A percentile compares a stretch with the other conserved stretches of the same genome.
Conservation (phyloP, 2,329 filamentous ascomycete species). For the Talaromyces marneffei region DNA sequence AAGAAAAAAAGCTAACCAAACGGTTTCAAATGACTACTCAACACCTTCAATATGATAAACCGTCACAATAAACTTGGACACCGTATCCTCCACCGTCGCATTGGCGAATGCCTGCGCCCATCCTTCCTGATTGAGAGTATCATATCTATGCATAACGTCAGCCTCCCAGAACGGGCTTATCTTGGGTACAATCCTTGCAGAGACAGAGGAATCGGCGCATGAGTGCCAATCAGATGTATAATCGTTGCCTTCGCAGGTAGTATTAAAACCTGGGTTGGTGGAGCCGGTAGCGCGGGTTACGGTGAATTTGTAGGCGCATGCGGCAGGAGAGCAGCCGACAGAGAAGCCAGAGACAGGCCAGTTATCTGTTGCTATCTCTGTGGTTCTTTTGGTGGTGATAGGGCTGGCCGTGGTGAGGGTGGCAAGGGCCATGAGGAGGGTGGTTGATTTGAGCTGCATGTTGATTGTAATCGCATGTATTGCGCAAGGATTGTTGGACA, state of each 20-base stretch:
- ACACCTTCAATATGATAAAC: constrained; percentile 5
- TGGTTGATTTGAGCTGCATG: constrained; percentile 3
- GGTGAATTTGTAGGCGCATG: constrained; percentile 30
- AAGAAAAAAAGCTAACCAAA: neutral
- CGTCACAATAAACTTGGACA: constrained; percentile 10
- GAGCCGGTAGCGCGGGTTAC: constrained; percentile 22
- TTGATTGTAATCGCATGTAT: neutral
- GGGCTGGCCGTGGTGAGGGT: constrained; percentile 3
- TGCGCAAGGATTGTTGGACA: neutral
- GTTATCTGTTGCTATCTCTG: neutral
- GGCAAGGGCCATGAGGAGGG: neutral
- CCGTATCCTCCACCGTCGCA: constrained; percentile 5
- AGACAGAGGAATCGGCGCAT: constrained; percentile 22
- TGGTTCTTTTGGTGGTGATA: neutral
- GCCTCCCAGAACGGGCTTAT: constrained; percentile 11
- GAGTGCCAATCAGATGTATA: constrained; percentile 17
- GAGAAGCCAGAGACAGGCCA: constrained; percentile 30
- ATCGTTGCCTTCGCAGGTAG: constrained; percentile 28
- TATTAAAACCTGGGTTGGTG: constrained; percentile 32
- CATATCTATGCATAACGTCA: constrained; percentile 14
- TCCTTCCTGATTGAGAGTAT: neutral
- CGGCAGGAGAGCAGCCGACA: constrained; percentile 28
- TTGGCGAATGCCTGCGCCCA: constrained; percentile 9
- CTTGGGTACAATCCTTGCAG: constrained; percentile 12
- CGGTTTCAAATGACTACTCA: neutral